phyloP scores from a whole-genome alignment of 2,329 filamentous ascomycete species.

The Cladobotryum mycophilum region DNA sequence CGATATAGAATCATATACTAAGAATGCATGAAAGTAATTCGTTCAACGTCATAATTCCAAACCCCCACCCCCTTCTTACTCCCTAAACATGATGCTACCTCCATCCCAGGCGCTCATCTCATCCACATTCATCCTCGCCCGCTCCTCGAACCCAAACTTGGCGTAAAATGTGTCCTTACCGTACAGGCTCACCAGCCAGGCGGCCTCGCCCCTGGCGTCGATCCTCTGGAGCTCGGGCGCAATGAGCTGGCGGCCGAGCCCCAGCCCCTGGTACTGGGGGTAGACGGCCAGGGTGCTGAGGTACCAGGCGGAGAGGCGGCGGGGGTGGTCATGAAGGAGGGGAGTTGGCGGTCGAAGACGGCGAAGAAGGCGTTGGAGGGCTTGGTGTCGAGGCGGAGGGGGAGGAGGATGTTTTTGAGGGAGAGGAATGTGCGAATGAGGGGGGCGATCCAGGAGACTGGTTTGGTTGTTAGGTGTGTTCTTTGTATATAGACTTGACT shows the following conservation, averaged over 20 bases:
- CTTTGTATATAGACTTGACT: too few relatives aligned
- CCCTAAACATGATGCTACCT: constrained; percentile 32
- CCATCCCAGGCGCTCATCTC: constrained; percentile 31
- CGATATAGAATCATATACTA: too few relatives aligned
- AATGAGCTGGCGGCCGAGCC: constrained; percentile 26
- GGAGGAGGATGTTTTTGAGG: constrained; percentile 21
- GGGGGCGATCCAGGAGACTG: constrained; percentile 27
- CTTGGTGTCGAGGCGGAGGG: constrained; percentile 17
- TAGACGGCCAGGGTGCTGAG: constrained; percentile 28
- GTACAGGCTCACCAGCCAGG: constrained; percentile 28
- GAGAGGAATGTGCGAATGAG: constrained; percentile 19
- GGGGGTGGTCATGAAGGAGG: constrained; percentile 21
- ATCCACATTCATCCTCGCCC: constrained; percentile 30
- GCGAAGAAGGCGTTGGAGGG: constrained; percentile 20
- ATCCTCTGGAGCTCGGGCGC: constrained; percentile 23
- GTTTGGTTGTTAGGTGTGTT: neutral
- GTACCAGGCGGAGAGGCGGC: constrained; percentile 29
- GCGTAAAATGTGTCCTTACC: constrained; percentile 28
- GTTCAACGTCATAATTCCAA: neutral
- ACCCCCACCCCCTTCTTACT: constrained; percentile 16
- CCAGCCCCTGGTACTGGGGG: constrained; percentile 25
- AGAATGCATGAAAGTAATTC: too few relatives aligned
- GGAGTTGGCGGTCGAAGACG: constrained; percentile 21
- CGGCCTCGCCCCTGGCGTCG: constrained; percentile 21
- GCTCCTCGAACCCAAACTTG: constrained; percentile 28